Conservation (phyloP, 352 stramenopile genomes). For the Hyaloperonospora brassicae region DNA sequence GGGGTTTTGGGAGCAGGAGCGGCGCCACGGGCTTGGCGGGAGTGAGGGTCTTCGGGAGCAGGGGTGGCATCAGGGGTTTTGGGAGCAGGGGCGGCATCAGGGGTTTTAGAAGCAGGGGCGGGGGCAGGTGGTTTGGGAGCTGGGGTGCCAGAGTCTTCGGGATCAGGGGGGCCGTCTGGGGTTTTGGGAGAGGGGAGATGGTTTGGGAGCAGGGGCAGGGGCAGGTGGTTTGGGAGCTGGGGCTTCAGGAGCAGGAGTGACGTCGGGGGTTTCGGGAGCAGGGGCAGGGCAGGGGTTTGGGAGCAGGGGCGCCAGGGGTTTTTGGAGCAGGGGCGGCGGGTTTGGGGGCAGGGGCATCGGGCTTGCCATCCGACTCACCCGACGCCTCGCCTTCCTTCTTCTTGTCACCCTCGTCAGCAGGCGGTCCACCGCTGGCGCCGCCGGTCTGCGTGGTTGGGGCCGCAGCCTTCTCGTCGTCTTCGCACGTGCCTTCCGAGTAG, state of each 20-base stretch:
- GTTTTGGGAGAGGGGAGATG: not conserved
- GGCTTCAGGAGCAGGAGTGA: not conserved
- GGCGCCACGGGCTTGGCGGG: too few relatives aligned
- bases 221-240: not conserved
- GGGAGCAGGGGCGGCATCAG: not conserved
- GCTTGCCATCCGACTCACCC: too few relatives aligned
- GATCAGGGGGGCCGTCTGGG: not conserved
- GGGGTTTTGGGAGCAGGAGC: slow-evolving; percentile 1
- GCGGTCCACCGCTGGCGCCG: too few relatives aligned
- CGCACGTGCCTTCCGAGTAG: slow-evolving; percentile 27
- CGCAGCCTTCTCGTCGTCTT: slow-evolving; percentile 6
- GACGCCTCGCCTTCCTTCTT: not conserved
- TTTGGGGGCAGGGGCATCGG: not conserved
- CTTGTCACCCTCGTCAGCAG: too few relatives aligned
- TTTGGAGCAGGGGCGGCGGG: not conserved
- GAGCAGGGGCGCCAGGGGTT: not conserved
- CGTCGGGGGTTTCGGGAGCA: not conserved
- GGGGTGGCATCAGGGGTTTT: not conserved
- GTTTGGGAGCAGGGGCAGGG: slow-evolving; percentile 5
- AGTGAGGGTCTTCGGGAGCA: not conserved
- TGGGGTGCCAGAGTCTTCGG: not conserved
- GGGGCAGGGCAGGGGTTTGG: not conserved
- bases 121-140: slow-evolving; percentile 7
- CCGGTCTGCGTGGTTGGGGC: too few relatives aligned
- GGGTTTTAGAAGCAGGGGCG: not conserved